Conservation (phyloP, 129 eudicot species). For the Oenanthe sinensis region DNA sequence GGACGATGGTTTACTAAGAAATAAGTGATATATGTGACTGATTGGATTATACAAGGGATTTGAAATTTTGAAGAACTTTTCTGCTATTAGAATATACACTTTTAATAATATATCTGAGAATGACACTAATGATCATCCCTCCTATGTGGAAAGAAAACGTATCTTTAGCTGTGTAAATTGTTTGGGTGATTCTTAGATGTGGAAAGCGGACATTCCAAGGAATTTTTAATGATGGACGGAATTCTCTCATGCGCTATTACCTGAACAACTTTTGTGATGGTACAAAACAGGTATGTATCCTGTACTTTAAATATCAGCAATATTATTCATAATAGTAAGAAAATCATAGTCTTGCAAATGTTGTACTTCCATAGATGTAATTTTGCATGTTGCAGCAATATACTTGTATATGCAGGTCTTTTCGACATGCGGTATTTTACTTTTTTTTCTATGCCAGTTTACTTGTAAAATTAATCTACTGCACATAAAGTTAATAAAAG, state of each 20-base stretch:
- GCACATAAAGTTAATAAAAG: background rate
- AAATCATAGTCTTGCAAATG: background rate
- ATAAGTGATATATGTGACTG: background rate
- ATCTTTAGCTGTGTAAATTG: background rate
- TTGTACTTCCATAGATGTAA: background rate
- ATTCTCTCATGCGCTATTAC: slow-evolving; percentile 84
- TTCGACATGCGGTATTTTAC: background rate
- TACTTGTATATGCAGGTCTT: background rate
- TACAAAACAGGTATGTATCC: slow-evolving; percentile 60
- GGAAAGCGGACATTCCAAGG: slow-evolving; percentile 79
- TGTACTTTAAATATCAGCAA: background rate
- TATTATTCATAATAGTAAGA: background rate
- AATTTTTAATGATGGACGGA: slow-evolving; percentile 60
- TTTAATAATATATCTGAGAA: too few species aligned
- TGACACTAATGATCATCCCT: background rate
- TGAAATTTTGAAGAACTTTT: too few species aligned
- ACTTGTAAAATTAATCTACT: background rate
- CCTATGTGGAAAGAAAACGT: background rate
- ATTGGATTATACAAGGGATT: too few species aligned
- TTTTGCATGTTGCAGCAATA: background rate
- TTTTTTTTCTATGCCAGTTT: background rate
- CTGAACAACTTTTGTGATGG: slow-evolving; percentile 88
- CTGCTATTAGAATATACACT: too few species aligned
- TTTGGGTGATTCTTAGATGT: slow-evolving; percentile 28
- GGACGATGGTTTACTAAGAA: background rate